Percentiles rank a stretch among this genome's conserved stretches.
phyloP scores from a whole-genome alignment of 73 alveolate genomes.

The Paramecium primaurelia region DNA sequence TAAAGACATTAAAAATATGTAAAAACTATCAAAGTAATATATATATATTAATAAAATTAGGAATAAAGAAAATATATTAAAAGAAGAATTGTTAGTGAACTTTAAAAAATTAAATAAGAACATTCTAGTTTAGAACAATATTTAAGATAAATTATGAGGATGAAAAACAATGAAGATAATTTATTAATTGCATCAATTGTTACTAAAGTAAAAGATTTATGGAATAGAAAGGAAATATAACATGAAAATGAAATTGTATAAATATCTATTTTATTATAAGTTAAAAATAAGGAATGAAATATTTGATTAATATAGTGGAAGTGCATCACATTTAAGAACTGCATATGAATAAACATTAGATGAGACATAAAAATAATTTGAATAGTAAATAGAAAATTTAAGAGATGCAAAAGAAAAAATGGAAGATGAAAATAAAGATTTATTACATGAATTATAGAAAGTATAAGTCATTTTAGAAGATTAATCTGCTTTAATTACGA shows the following conservation, averaged over 20 bases:
- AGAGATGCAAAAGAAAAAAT: constrained; percentile 29
- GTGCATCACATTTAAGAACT: constrained; percentile 34
- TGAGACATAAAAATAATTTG: constrained; percentile 46
- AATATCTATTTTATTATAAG: background rate
- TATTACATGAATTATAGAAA: constrained; percentile 45
- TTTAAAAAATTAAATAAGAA: constrained; percentile 10
- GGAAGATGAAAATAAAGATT: constrained; percentile 44
- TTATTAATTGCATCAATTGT: background rate
- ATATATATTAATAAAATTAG: background rate
- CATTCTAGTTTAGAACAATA: constrained; percentile 2
- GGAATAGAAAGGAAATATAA: constrained; percentile 40
- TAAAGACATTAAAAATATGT: constrained; percentile 19
- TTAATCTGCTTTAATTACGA: constrained; percentile 15
- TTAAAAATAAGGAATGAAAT: constrained; percentile 24
- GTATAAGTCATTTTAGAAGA: constrained; percentile 33
- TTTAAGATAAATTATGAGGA: constrained; percentile 18
- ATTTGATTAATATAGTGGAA: constrained; percentile 52
- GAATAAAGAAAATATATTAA: constrained; percentile 39
- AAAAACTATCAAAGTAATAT: background rate
- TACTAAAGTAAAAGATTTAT: constrained; percentile 26
- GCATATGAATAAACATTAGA: constrained; percentile 43
- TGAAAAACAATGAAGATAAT: constrained; percentile 43
- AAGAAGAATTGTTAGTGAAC: constrained; percentile 13
- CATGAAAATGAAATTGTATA: constrained; percentile 41
- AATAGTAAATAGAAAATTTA: constrained; percentile 18